A percentile compares a stretch with the other conserved stretches of the same genome.
These are phyloP conservation scores for Rhododendron molle DNA, from an alignment of 148 eudicot species.

Conservation along the genomic window DNA sequence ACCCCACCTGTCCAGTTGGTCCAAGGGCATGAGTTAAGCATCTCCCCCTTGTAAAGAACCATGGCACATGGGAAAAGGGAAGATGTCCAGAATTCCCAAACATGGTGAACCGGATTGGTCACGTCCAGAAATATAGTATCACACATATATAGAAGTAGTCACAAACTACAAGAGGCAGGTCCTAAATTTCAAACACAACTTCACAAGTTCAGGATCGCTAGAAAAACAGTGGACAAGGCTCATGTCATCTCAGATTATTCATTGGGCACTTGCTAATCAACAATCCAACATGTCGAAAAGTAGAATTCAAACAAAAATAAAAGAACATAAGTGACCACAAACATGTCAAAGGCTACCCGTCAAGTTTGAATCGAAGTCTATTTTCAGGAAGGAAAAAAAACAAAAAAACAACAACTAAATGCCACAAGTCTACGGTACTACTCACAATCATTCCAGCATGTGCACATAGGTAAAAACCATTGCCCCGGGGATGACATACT, in stretches of 20 bases:
- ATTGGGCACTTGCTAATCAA: neutral
- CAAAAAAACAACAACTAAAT: neutral
- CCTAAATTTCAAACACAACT: neutral
- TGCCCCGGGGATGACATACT: conserved; percentile 81
- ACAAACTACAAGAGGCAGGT: neutral
- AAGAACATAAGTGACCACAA: neutral
- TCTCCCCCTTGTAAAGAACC: neutral
- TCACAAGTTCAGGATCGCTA: neutral
- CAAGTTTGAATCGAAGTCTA: neutral
- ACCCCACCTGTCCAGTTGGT: neutral
- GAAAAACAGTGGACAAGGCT: neutral
- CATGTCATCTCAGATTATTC: neutral
- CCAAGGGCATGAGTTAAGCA: neutral
- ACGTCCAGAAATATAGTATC: neutral
- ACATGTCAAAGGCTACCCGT: neutral
- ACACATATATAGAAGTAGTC: neutral
- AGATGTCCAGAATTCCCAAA: neutral
- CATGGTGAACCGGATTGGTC: neutral
- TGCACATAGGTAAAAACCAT: conserved; percentile 86
- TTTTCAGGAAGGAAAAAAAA: neutral
- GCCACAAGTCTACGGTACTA: neutral
- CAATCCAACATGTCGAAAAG: neutral
- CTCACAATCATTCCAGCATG: conserved; percentile 97
- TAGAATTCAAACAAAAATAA: neutral
- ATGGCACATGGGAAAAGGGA: neutral